Base-by-base conservation (phyloP, 2,329 filamentous ascomycete species). In the Alternaria solani region DNA sequence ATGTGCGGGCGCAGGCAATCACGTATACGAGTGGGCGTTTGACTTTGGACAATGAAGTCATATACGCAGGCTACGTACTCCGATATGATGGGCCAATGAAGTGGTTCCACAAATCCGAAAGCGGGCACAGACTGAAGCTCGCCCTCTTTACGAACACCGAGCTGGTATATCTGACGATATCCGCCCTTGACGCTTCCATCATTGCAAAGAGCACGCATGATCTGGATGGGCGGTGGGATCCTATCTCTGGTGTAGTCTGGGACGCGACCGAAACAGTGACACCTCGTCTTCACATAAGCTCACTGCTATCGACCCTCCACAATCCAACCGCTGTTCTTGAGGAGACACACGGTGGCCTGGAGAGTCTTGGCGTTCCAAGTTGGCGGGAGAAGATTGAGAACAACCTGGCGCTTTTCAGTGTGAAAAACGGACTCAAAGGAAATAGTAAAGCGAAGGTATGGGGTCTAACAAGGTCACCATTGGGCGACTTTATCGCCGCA, bases 381-480 rank as follows among this genome's bases (percentile, higher is more conserved):
- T 83, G 81, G 80, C 76, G 78, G 30, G 66, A 76, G 26, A 75
- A 77, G n/a, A 76, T 83, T 14, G 62, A 68, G 9, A 76, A 79
- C 20, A 73, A 67, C 7, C 72, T 78, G 43, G 70, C 70, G 4
- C 68, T 77, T 1, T 88, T 84, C 69, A 83, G 84, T 63, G 76
- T 81, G 4, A 78, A 83, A 38, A 78, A 83, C 44, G 82, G 84
- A 49, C 77, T 88, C 2, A 81, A 80, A 23, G 83, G 83, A 6
- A 75, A 84, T 52, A 80, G 82, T 7, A 73, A 80, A n/a, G 79
- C 82, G 7, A 83, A 83, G 61, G 79, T 82, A 7, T 88, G 85
- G 83, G 87, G 87, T 2, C 74, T 87, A 6, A 79, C 82, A 11
- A 55, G 67, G 3, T 82, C 81, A 16, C 82, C 84, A 18, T 69